phyloP scores from a whole-genome alignment of 257 asterid species.

The Solanum paucissectum region DNA sequence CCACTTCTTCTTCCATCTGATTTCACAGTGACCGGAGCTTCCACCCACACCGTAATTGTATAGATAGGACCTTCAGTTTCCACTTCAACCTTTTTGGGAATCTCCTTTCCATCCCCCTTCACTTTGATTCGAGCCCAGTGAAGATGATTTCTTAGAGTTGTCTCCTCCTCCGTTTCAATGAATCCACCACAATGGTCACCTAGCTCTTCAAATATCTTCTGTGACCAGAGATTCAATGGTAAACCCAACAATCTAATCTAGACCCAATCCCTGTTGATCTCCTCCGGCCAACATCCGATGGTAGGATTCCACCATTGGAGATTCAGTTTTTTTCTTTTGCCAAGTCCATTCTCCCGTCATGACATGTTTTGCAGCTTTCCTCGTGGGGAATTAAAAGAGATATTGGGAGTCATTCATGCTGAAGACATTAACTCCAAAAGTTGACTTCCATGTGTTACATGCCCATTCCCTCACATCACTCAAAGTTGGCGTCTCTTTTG shows the following conservation, averaged over 20 bases:
- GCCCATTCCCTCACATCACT: not conserved
- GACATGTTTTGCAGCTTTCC: not conserved
- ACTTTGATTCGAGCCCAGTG: not conserved
- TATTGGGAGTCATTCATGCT: not conserved
- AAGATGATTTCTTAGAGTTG: not conserved
- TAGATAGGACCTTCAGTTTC: not conserved
- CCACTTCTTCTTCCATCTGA: not conserved
- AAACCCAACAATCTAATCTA: not conserved
- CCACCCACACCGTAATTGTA: not conserved
- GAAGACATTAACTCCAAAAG: not conserved
- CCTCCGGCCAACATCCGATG: not conserved
- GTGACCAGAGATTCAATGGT: not conserved
- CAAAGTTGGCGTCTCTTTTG: not conserved
- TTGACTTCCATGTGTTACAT: not conserved
- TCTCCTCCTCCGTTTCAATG: not conserved
- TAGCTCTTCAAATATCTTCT: not conserved
- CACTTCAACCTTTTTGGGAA: not conserved
- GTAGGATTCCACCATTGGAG: not conserved
- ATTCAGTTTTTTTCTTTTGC: not conserved
- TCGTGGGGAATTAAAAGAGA: not conserved
- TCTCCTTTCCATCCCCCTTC: not conserved
- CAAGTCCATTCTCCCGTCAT: not conserved
- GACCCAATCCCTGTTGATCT: not conserved
- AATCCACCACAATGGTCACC: not conserved
- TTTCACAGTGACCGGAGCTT: not conserved